These are phyloP conservation scores for Coelastrella sp. DNA, from an alignment of 139 green algal genomes.

Conservation along the genomic window DNA sequence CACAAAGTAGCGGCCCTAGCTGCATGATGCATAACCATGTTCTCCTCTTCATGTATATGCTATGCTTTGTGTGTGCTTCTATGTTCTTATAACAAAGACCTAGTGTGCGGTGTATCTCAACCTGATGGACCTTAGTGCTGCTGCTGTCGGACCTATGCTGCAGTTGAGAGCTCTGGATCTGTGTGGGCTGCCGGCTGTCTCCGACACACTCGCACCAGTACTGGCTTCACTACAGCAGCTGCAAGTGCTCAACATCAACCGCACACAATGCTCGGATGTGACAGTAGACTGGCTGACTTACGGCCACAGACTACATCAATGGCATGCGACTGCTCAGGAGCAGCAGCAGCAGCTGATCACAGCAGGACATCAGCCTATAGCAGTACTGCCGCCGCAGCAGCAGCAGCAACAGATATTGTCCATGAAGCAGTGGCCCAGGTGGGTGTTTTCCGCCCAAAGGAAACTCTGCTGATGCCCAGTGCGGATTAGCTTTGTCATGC, in stretches of 20 bases:
- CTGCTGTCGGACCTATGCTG: background rate
- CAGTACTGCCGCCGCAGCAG: background rate
- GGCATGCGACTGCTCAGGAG: background rate
- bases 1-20: no score
- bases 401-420: background rate
- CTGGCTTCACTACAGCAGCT: conserved; percentile 47
- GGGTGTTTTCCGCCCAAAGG: background rate
- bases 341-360: background rate
- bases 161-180: conserved; percentile 49
- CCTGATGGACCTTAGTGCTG: no score
- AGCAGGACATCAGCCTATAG: background rate
- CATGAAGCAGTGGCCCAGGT: conserved; percentile 18
- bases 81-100: no score
- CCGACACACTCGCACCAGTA: conserved; percentile 24
- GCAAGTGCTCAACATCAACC: conserved; percentile 48
- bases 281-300: conserved; percentile 53
- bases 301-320: conserved; percentile 10
- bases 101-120: no score
- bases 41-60: no score
- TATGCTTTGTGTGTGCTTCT: no score
- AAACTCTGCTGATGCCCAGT: background rate
- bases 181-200: conserved; percentile 28
- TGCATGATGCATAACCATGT: no score
- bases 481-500: no score
- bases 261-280: conserved; percentile 43